A percentile compares a stretch with the other conserved stretches of the same genome.
phyloP scores from a whole-genome alignment of 352 stramenopile genomes.

The Phytophthora melonis region DNA sequence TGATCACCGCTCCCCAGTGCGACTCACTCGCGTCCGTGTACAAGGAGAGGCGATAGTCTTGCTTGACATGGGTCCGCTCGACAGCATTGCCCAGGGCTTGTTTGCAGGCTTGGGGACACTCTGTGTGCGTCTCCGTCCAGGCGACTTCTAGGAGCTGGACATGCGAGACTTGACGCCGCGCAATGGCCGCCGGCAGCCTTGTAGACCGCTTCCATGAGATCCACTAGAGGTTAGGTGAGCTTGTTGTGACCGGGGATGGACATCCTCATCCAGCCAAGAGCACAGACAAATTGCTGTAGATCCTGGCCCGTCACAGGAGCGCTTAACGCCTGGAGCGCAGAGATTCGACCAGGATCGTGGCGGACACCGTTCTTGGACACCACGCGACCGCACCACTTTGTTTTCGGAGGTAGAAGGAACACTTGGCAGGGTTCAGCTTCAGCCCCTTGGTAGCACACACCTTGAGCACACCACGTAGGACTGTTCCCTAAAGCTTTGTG shows the following conservation, averaged over 20 bases:
- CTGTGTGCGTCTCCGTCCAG: not conserved
- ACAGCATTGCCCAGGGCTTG: not conserved
- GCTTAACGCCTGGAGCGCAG: not conserved
- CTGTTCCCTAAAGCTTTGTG: too few species aligned
- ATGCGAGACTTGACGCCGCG: not conserved
- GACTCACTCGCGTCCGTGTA: slow-evolving; percentile 13
- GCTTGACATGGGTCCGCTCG: not conserved
- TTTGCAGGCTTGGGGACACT: not conserved
- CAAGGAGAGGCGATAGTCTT: not conserved
- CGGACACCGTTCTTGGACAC: slow-evolving; percentile 5
- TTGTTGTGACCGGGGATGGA: slow-evolving; percentile 5
- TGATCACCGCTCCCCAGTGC: slow-evolving; percentile 8
- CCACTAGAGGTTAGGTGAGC: not conserved
- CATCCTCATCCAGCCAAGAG: slow-evolving; percentile 5
- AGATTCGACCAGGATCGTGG: slow-evolving; percentile 6
- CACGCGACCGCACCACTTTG: slow-evolving; percentile 10
- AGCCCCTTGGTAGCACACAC: not conserved
- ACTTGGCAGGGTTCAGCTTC: not conserved
- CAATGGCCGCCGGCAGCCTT: not conserved
- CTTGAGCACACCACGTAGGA: not conserved
- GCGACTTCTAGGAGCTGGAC: slow-evolving; percentile 1
- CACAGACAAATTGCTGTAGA: slow-evolving; percentile 20
- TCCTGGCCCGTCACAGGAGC: slow-evolving; percentile 4
- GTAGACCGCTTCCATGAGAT: slow-evolving; percentile 11
- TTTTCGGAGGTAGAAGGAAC: slow-evolving; percentile 11